These are phyloP conservation scores for Paraconiothyrium brasiliense DNA, from an alignment of 2,329 filamentous ascomycete genomes.

Conservation along the genomic window DNA sequence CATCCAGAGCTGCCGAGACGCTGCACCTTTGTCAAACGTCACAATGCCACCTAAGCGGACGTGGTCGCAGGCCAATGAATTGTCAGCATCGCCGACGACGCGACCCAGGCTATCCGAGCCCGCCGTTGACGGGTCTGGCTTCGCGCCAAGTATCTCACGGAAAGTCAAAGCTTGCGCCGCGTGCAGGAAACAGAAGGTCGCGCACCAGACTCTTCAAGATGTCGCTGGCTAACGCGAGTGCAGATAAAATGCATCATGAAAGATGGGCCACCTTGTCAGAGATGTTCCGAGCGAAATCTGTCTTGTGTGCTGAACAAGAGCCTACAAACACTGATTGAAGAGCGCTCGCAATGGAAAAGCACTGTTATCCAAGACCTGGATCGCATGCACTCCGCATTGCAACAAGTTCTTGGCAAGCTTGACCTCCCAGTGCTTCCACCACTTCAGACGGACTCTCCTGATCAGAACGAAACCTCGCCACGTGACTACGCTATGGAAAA, in stretches of 20 bases:
- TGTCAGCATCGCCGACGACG: conserved; percentile 19
- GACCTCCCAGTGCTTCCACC: conserved; percentile 50
- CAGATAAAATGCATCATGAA: conserved; percentile 64
- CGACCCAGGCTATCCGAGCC: conserved; percentile 21
- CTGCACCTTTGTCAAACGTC: conserved; percentile 16
- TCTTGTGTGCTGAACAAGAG: conserved; percentile 64
- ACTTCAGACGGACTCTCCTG: conserved; percentile 37
- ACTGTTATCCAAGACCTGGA: conserved; percentile 38
- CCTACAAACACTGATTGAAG: conserved; percentile 59
- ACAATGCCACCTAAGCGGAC: conserved; percentile 32
- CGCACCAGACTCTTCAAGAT: background rate
- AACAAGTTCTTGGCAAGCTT: conserved; percentile 53
- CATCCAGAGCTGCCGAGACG: conserved; percentile 8
- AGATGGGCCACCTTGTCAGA: conserved; percentile 58
- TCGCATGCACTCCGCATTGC: conserved; percentile 47
- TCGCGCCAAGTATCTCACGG: conserved; percentile 39
- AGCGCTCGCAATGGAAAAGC: conserved; percentile 48
- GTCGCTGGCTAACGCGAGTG: background rate
- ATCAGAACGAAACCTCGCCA: conserved; percentile 29
- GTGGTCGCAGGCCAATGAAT: conserved; percentile 32
- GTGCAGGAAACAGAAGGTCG: conserved; percentile 61
- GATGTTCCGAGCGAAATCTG: conserved; percentile 60
- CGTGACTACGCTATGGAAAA: conserved; percentile 50
- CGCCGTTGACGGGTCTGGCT: conserved; percentile 10
- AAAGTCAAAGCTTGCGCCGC: conserved; percentile 60